Base-by-base conservation (phyloP, 768 basidiomycete species). In the Agaricus subrufescens region DNA sequence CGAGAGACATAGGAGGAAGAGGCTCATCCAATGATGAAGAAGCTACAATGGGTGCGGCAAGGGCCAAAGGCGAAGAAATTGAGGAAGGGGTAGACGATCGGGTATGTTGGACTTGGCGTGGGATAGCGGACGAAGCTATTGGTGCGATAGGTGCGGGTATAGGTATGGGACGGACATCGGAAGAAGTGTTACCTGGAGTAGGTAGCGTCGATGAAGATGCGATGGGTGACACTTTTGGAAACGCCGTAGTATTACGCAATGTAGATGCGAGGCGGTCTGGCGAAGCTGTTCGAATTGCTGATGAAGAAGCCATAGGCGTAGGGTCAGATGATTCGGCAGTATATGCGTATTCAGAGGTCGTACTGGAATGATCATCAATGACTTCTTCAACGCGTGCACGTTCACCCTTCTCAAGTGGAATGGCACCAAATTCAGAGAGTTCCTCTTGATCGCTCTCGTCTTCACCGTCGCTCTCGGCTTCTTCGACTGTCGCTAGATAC, bases 31-130 rank as follows among this genome's bases (percentile, higher is more conserved):
- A 74, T 7, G 77, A 79, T 15, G 79, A 70, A 10, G 87, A 76
- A 5, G 91, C 90, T 44, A 90, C 80, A 60, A 93, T 93, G 8
- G 91, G 91, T 30, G 84, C 88, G 5, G 91, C 91, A 30, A 92
- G 77, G 27, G 91, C 91, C 42, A 94, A 77, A 54, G 91, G 91
- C 11, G 91, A 94, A 25, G 91, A 92, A 51, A 92, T 81, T 15
- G 91, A 94, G 2, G 91, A 93, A 14, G 91, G 91, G 0, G 91
- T 94, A 9, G 91, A 93, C 6, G 91, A 91, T 48, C 91, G 79
- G 8, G 91, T 91, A 50, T 63, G 61, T 59, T 89, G 72, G 62
- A 73, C 68, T 57, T 79, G 78, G 45, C 79, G 75, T 12, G 73
- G 58, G 46, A 66, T 19, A 12, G 19, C 64, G 42, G 73, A 65